These are phyloP conservation scores for Paraphaeosphaeria minitans DNA, from an alignment of 2,329 filamentous ascomycete genomes.

Conservation along the genomic window DNA sequence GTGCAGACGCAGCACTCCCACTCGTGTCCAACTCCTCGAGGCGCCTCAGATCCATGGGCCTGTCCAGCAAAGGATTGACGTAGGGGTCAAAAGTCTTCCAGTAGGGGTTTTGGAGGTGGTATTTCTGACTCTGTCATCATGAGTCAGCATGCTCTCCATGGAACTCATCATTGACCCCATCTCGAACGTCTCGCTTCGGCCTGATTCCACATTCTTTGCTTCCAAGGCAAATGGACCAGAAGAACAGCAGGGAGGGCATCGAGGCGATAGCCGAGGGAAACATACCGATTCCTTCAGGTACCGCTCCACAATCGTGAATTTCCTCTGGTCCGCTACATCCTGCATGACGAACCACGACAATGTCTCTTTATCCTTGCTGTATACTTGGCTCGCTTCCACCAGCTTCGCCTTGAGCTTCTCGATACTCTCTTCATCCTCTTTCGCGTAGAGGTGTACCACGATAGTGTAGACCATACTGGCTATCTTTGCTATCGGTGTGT, in stretches of 20 bases:
- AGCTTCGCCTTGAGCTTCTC: conserved; percentile 73
- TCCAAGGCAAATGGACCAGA: neutral
- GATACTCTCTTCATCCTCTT: conserved; percentile 67
- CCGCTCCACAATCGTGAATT: conserved; percentile 77
- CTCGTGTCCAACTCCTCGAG: conserved; percentile 69
- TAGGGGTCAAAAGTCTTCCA: conserved; percentile 79
- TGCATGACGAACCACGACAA: conserved; percentile 77
- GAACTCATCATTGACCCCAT: neutral
- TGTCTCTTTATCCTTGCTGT: conserved; percentile 73
- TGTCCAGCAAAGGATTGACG: conserved; percentile 69
- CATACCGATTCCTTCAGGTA: conserved; percentile 69
- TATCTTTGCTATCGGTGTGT: neutral
- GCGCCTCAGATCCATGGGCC: conserved; percentile 71
- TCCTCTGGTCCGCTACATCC: conserved; percentile 68
- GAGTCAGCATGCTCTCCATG: conserved; percentile 8
- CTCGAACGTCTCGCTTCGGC: neutral
- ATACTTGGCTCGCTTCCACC: conserved; percentile 74
- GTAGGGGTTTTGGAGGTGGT: conserved; percentile 66
- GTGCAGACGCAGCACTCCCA: conserved; percentile 30
- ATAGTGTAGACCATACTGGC: conserved; percentile 69
- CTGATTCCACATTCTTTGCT: neutral
- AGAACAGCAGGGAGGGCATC: neutral
- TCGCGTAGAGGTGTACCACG: conserved; percentile 72
- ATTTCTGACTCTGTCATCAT: conserved; percentile 45
- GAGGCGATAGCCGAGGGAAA: conserved; percentile 15